These are phyloP conservation scores for Mucuna pruriens DNA, from an alignment of 306 rosid species.

Conservation along the genomic window DNA sequence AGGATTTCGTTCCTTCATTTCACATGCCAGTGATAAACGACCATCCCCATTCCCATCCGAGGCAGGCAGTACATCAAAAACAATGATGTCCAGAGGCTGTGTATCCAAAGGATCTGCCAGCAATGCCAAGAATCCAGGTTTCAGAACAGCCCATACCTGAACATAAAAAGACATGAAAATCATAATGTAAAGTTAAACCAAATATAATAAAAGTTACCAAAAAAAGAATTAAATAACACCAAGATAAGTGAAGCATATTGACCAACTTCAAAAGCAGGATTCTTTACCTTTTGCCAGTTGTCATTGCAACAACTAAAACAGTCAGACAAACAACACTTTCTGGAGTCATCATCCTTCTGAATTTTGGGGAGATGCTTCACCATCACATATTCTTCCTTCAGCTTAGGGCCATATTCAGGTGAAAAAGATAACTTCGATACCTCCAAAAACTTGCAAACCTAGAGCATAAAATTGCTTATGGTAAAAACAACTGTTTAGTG, in stretches of 20 bases:
- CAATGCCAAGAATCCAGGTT: conserved; percentile 97
- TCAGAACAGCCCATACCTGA: conserved; percentile 97
- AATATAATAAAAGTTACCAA: not conserved
- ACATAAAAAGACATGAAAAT: conserved; percentile 39
- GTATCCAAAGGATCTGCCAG: conserved; percentile 86
- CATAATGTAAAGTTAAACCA: conserved; percentile 22
- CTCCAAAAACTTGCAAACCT: conserved; percentile 99
- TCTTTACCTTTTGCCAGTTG: conserved; percentile 96
- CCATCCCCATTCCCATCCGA: conserved; percentile 89
- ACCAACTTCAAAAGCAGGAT: conserved; percentile 16
- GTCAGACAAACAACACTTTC: conserved; percentile 75
- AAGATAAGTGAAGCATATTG: conserved; percentile 21
- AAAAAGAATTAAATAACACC: not conserved
- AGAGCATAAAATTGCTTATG: conserved; percentile 37
- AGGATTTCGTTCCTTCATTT: conserved; percentile 86
- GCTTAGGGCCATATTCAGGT: conserved; percentile 95
- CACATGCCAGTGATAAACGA: conserved; percentile 76
- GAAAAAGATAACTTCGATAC: conserved; percentile 91
- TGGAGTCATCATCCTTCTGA: conserved; percentile 59
- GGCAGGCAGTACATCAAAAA: conserved; percentile 86
- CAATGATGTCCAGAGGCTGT: conserved; percentile 93
- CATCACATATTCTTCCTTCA: conserved; percentile 93
- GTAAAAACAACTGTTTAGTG: conserved; percentile 33
- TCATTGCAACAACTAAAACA: conserved; percentile 92
- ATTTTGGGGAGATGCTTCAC: conserved; percentile 94